These are phyloP conservation scores for Spergularia marina DNA, from an alignment of 148 eudicot genomes.

Conservation along the genomic window DNA sequence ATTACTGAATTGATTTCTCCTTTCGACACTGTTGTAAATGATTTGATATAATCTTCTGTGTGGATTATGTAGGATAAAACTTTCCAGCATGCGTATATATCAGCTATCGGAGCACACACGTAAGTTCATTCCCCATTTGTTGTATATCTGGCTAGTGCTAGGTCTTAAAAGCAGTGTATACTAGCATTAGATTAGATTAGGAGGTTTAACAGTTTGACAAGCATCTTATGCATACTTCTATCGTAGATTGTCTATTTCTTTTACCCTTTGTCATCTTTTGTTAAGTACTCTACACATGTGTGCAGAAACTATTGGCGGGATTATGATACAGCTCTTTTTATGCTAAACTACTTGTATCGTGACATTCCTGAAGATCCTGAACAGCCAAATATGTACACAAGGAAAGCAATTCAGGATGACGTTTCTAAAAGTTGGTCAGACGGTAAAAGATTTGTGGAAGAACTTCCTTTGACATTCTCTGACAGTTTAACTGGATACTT, in stretches of 20 bases:
- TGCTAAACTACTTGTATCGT: constrained; percentile 74
- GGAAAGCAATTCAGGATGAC: neutral
- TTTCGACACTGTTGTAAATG: neutral
- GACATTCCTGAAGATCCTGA: constrained; percentile 59
- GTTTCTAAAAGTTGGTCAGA: constrained; percentile 12
- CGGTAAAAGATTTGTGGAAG: constrained; percentile 11
- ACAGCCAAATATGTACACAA: constrained; percentile 1
- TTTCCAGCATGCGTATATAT: constrained; percentile 83
- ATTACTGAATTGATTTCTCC: neutral
- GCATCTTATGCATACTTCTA: neutral
- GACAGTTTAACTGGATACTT: constrained; percentile 34
- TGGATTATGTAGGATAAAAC: constrained; percentile 78
- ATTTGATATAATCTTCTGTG: constrained; percentile 12
- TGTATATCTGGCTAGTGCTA: neutral
- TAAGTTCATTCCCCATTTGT: constrained; percentile 37
- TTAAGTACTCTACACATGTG: neutral
- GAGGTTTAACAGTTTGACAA: neutral
- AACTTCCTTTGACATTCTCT: constrained; percentile 64
- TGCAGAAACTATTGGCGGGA: constrained; percentile 96
- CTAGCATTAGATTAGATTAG: neutral
- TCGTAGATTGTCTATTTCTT: neutral
- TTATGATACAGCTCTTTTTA: constrained; percentile 82
- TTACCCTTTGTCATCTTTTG: neutral
- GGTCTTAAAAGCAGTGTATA: neutral
- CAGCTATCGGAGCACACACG: constrained; percentile 92